Evolutionary conservation across 1,139 yeast species (phyloP).

Genomic region (Hemisphaericaspora xylanilytica): DNA sequence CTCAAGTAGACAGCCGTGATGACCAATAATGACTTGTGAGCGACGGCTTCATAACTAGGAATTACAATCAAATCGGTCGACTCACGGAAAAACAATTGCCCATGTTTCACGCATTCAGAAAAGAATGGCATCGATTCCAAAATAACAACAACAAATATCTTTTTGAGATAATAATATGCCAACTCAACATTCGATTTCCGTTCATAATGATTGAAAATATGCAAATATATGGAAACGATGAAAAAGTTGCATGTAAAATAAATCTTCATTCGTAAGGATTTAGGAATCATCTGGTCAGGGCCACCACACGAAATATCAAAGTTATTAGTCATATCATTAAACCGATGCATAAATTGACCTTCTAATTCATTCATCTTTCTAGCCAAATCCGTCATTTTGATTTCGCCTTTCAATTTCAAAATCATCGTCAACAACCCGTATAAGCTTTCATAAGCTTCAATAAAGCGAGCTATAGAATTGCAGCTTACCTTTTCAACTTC

Average conservation of each 20-base stretch:
- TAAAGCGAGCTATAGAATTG: too few species aligned
- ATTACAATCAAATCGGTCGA: too few species aligned
- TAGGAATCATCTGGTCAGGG: constrained; percentile 22
- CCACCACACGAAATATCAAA: too few species aligned
- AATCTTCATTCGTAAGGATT: too few species aligned
- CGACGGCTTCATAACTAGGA: too few species aligned
- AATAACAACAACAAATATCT: constrained; percentile 29
- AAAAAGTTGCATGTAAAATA: constrained; percentile 32
- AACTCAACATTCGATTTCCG: constrained; percentile 19
- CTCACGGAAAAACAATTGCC: too few species aligned
- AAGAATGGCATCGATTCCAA: constrained; percentile 42
- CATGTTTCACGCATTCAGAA: too few species aligned
- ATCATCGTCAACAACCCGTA: constrained; percentile 10
- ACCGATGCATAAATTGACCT: constrained; percentile 15
- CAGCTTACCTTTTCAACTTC: too few species aligned
- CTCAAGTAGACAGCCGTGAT: too few species aligned
- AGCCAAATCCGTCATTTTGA: constrained; percentile 25
- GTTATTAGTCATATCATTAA: too few species aligned
- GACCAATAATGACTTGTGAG: too few species aligned
- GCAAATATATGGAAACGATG: constrained; percentile 34
- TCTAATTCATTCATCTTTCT: constrained; percentile 22
- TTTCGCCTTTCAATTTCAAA: too few species aligned
- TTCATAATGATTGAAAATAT: constrained; percentile 44
- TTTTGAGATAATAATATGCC: constrained; percentile 37
- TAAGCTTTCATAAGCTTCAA: constrained; percentile 7